Evolutionary conservation across 805 yeast species (phyloP).

Genomic region (Myxozyma nipponensis): DNA sequence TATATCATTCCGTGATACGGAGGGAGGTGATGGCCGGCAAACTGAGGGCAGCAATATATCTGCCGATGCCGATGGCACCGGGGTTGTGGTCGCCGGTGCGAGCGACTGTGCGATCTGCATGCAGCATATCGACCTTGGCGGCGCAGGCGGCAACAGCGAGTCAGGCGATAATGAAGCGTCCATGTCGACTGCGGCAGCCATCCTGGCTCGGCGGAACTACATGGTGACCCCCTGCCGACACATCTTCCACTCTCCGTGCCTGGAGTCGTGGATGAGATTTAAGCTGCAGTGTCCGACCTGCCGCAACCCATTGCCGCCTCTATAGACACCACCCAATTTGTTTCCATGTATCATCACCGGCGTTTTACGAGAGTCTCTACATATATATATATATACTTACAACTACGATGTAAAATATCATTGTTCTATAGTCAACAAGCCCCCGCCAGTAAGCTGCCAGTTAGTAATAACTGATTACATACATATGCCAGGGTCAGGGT

Average conservation of each 20-base stretch:
- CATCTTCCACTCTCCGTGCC: slow-evolving; percentile 82
- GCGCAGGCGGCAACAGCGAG: slow-evolving; percentile 17
- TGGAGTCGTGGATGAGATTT: slow-evolving; percentile 90
- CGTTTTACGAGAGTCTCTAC: no score
- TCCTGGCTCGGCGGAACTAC: slow-evolving; percentile 37
- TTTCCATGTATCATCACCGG: no score
- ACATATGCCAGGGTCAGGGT: no score
- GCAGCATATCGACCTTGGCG: slow-evolving; percentile 60
- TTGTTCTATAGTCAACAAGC: no score
- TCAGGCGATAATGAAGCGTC: background rate
- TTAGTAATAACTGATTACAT: no score
- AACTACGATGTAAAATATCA: no score
- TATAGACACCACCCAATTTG: slow-evolving; percentile 43
- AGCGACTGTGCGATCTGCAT: slow-evolving; percentile 85
- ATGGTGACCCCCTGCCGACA: slow-evolving; percentile 80
- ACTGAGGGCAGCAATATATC: slow-evolving; percentile 34
- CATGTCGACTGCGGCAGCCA: slow-evolving; percentile 32
- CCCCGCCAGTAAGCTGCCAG: no score
- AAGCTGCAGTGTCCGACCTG: slow-evolving; percentile 94
- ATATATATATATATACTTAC: no score
- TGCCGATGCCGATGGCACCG: slow-evolving; percentile 11
- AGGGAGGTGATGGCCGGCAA: slow-evolving; percentile 40
- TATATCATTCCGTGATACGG: slow-evolving; percentile 54
- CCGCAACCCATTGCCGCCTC: slow-evolving; percentile 77
- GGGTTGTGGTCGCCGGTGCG: slow-evolving; percentile 14